A percentile compares a stretch with the other conserved stretches of the same genome.
Evolutionary conservation across 805 yeast genomes (phyloP).

Genomic region (Kregervanrija delftensis): DNA sequence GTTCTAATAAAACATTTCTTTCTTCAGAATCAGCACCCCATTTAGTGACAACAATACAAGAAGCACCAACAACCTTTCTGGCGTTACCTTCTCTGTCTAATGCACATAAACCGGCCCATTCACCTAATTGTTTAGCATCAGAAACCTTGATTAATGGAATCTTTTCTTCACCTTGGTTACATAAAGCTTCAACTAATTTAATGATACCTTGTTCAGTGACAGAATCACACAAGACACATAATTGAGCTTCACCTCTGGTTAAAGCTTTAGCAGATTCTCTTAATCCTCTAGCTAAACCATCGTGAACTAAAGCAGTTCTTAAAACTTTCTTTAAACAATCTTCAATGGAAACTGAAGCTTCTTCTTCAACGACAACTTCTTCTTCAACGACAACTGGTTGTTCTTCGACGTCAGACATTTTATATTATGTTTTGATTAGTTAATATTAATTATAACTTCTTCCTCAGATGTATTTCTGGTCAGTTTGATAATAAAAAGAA

Average conservation of each 20-base stretch:
- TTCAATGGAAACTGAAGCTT: conserved; percentile 91
- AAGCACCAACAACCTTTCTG: conserved; percentile 99
- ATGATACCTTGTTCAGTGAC: conserved; percentile 96
- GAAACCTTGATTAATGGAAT: conserved; percentile 98
- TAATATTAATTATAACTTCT: conserved; percentile 23
- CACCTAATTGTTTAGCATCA: conserved; percentile 99
- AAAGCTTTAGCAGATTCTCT: conserved; percentile 99
- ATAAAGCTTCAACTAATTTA: conserved; percentile 97
- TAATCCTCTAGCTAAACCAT: conserved; percentile 99
- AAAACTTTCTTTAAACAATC: conserved; percentile 97
- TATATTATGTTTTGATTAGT: conserved; percentile 9
- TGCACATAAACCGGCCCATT: conserved; percentile 99
- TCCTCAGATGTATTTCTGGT: conserved; percentile 34
- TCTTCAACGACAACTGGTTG: conserved; percentile 72
- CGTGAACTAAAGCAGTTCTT: conserved; percentile 96
- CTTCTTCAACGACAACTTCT: conserved; percentile 71
- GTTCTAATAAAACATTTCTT: conserved; percentile 92
- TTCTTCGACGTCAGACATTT: conserved; percentile 91
- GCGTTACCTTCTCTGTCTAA: conserved; percentile 99
- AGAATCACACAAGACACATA: conserved; percentile 95
- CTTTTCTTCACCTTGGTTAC: conserved; percentile 95
- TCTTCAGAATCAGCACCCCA: conserved; percentile 99
- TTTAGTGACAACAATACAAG: conserved; percentile 98
- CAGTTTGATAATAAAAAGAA: conserved; percentile 21
- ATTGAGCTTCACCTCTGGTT: conserved; percentile 94